phyloP scores from a whole-genome alignment of 371 early-diverging fungal species.

The Actinomortierella ambigua region DNA sequence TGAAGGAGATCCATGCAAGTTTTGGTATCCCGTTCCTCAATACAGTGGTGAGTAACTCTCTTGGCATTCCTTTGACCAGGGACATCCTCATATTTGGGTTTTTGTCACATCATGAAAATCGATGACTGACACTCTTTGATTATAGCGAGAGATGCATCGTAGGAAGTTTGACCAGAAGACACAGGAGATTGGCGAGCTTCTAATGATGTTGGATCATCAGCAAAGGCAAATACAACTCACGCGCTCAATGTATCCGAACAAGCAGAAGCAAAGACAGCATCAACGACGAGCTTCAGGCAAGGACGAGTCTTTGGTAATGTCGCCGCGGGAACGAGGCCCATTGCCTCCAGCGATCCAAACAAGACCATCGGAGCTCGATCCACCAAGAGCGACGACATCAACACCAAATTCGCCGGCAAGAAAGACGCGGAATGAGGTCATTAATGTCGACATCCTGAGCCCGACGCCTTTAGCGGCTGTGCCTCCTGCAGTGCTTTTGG shows the following conservation, averaged over 20 bases:
- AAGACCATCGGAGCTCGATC: too few species aligned
- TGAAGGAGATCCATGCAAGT: constrained; percentile 65
- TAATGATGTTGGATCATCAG: constrained; percentile 38
- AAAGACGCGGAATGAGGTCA: constrained; percentile 40
- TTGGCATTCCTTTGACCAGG: background rate
- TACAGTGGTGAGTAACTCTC: constrained; percentile 50
- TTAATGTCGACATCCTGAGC: constrained; percentile 39
- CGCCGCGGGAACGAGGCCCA: too few species aligned
- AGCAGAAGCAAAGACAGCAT: too few species aligned
- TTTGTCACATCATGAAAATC: background rate
- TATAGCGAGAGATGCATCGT: constrained; percentile 59
- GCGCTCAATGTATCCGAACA: too few species aligned
- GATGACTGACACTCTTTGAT: background rate
- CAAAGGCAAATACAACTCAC: constrained; percentile 14
- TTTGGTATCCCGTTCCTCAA: constrained; percentile 69
- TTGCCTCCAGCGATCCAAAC: too few species aligned
- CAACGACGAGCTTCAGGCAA: too few species aligned
- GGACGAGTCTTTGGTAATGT: too few species aligned
- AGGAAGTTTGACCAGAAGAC: constrained; percentile 65
- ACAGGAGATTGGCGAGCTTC: constrained; percentile 50
- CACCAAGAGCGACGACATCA: background rate
- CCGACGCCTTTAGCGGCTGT: constrained; percentile 30
- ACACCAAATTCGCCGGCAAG: constrained; percentile 35
- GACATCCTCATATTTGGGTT: background rate
- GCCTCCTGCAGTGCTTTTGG: constrained; percentile 50